Conservation (phyloP, 164 flowering plant species). For the Euptelea pleiosperma region DNA sequence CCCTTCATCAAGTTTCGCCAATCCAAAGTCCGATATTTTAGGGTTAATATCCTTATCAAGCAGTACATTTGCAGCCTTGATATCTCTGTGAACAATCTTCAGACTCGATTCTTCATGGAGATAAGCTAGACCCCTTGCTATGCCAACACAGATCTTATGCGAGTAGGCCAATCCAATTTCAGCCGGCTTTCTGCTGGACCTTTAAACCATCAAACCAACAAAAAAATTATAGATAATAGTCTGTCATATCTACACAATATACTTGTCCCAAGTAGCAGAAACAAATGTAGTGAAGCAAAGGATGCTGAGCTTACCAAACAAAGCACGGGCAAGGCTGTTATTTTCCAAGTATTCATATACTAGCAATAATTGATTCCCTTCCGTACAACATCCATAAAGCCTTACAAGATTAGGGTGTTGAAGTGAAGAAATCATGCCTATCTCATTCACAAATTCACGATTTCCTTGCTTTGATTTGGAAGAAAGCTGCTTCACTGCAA, state of each 20-base stretch:
- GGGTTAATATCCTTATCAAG: slow-evolving; percentile 54
- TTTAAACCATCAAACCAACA: too few relatives aligned
- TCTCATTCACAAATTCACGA: slow-evolving; percentile 65
- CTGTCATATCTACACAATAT: too few relatives aligned
- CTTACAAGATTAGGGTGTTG: slow-evolving; percentile 62
- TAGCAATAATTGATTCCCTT: slow-evolving; percentile 45
- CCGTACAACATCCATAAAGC: slow-evolving; percentile 53
- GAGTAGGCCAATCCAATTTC: slow-evolving; percentile 55
- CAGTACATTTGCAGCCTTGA: slow-evolving; percentile 58
- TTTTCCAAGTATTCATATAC: slow-evolving; percentile 63
- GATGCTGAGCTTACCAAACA: slow-evolving; percentile 51
- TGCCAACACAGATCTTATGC: slow-evolving; percentile 48
- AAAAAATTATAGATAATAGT: too few relatives aligned
- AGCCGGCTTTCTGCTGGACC: slow-evolving; percentile 35
- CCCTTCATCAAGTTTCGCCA: slow-evolving; percentile 68
- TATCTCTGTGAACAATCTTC: slow-evolving; percentile 71
- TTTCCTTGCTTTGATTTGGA: slow-evolving; percentile 62
- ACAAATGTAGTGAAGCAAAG: too few relatives aligned
- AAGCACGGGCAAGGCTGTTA: slow-evolving; percentile 53
- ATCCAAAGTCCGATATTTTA: slow-evolving; percentile 68
- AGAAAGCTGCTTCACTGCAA: slow-evolving; percentile 69
- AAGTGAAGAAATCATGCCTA: slow-evolving; percentile 59
- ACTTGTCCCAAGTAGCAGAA: too few relatives aligned
- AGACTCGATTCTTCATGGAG: slow-evolving; percentile 70
- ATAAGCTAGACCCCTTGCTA: slow-evolving; percentile 60